Conservation (phyloP, 1,284 basidiomycete species). For the Dichomitus squalens region DNA sequence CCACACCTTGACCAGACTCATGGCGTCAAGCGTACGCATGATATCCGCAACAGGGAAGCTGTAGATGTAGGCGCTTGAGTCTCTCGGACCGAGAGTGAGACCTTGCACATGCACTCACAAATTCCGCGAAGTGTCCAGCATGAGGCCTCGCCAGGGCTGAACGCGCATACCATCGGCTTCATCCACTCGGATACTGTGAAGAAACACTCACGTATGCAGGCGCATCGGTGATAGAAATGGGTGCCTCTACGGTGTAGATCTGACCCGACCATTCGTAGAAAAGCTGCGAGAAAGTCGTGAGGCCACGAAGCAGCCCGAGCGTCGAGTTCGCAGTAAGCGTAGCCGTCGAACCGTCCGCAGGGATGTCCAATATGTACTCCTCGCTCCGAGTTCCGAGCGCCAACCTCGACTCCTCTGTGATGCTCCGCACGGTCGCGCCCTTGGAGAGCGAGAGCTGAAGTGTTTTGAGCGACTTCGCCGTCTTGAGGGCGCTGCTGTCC, state of each 20-base stretch:
- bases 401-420: conserved; percentile 55
- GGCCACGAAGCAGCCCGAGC: conserved; percentile 76
- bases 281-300: conserved; percentile 84
- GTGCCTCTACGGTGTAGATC: conserved; percentile 63
- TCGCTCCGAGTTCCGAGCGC: conserved; percentile 60
- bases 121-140: conserved; percentile 78
- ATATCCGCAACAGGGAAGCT: conserved; percentile 69
- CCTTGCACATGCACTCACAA: conserved; percentile 31
- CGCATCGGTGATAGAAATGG: conserved; percentile 58
- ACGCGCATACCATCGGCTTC: not conserved
- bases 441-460: conserved; percentile 45
- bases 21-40: conserved; percentile 76
- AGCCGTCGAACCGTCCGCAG: conserved; percentile 58
- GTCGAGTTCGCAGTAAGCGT: conserved; percentile 68
- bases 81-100: not conserved
- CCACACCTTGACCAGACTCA: conserved; percentile 82
- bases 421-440: conserved; percentile 35
- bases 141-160: conserved; percentile 77
- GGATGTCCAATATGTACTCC: conserved; percentile 64
- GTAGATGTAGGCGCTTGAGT: not conserved
- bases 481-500: conserved; percentile 35
- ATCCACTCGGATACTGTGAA: not conserved
- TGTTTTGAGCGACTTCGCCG: conserved; percentile 28
- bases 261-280: conserved; percentile 56
- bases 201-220: conserved; percentile 58